Conservation (phyloP, 2,329 filamentous ascomycete species). For the Penicillium paneum region DNA sequence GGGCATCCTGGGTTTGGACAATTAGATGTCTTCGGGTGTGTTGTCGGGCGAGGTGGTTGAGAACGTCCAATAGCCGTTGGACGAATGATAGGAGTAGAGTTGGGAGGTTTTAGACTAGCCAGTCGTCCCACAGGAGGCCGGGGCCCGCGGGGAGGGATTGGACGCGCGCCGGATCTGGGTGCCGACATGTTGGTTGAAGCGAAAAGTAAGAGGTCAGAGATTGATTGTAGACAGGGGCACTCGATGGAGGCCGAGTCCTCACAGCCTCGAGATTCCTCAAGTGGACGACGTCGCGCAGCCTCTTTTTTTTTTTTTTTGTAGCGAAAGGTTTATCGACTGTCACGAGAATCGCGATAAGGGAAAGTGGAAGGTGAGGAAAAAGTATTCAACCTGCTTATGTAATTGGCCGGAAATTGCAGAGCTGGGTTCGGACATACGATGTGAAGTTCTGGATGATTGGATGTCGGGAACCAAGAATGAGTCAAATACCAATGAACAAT, state of each 20-base stretch:
- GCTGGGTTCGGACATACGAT: neutral
- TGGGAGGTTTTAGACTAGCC: slow-evolving; percentile 40
- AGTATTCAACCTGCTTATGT: slow-evolving; percentile 7
- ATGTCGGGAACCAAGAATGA: neutral
- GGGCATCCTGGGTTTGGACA: slow-evolving; percentile 48
- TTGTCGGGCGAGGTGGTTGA: slow-evolving; percentile 32
- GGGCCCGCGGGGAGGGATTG: slow-evolving; percentile 25
- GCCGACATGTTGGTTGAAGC: slow-evolving; percentile 29
- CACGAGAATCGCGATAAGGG: slow-evolving; percentile 11
- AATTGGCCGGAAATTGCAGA: neutral
- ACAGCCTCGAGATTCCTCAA: neutral
- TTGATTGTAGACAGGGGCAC: neutral
- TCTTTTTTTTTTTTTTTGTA: neutral
- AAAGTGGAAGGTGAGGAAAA: slow-evolving; percentile 2
- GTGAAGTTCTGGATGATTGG: neutral
- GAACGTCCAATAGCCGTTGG: slow-evolving; percentile 33
- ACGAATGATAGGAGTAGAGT: slow-evolving; percentile 38
- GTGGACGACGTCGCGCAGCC: neutral
- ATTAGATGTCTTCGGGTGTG: slow-evolving; percentile 39
- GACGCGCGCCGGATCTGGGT: slow-evolving; percentile 34
- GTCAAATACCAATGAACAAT: neutral
- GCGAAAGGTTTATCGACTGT: slow-evolving; percentile 5
- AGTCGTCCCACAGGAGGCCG: slow-evolving; percentile 37
- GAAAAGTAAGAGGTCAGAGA: neutral
- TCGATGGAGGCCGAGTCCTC: slow-evolving; percentile 4